phyloP scores from a whole-genome alignment of 805 yeast genomes.

The Spathaspora gorwiae region DNA sequence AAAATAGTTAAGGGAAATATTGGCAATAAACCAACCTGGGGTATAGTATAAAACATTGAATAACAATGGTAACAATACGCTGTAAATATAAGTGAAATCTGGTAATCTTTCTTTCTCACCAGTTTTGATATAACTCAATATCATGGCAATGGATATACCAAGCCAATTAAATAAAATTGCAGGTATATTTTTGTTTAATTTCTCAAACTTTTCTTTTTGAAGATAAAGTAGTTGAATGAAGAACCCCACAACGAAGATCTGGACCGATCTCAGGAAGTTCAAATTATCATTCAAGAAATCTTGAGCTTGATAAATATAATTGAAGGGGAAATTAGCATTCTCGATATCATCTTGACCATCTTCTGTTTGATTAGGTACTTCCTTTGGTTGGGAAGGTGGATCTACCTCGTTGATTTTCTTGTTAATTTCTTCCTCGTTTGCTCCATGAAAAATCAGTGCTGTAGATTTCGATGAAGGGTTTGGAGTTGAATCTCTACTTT shows the following conservation, averaged over 20 bases:
- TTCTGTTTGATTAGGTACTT: neutral
- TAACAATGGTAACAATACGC: conserved; percentile 28
- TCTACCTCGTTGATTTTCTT: neutral
- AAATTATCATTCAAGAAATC: conserved; percentile 35
- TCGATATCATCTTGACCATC: conserved; percentile 8
- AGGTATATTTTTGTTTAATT: conserved; percentile 14
- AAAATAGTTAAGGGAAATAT: conserved; percentile 34
- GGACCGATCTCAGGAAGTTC: conserved; percentile 25
- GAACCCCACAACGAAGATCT: conserved; percentile 27
- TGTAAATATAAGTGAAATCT: conserved; percentile 33
- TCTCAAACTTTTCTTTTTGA: conserved; percentile 12
- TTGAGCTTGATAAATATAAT: conserved; percentile 26
- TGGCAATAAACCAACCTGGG: conserved; percentile 22
- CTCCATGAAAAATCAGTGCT: conserved; percentile 12
- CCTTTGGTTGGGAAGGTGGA: neutral
- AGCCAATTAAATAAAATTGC: conserved; percentile 28
- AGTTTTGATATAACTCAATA: conserved; percentile 21
- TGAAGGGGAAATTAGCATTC: conserved; percentile 19
- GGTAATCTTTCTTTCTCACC: conserved; percentile 20
- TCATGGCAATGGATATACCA: conserved; percentile 27
- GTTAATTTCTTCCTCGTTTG: neutral
- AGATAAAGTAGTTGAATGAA: conserved; percentile 27
- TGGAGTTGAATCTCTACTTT: neutral
- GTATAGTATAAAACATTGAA: conserved; percentile 18
- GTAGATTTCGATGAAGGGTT: conserved; percentile 6